Conservation (phyloP, 805 yeast genomes). For the Hanseniaspora thailandica region DNA sequence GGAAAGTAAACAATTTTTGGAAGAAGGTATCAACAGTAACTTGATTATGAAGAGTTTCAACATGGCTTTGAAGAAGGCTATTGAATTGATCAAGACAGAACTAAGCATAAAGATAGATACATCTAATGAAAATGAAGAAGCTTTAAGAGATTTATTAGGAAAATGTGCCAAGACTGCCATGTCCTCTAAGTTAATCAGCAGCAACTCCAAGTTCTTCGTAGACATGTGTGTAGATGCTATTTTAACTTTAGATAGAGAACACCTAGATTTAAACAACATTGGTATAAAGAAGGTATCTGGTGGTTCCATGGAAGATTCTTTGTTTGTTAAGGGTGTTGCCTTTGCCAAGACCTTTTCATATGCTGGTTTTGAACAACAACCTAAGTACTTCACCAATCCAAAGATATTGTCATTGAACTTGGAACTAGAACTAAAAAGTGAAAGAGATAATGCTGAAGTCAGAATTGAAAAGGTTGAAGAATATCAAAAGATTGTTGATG, state of each 20-base stretch:
- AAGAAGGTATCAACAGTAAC: constrained; percentile 91
- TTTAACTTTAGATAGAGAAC: constrained; percentile 67
- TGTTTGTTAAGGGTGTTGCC: constrained; percentile 86
- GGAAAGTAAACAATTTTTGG: constrained; percentile 81
- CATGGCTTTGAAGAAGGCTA: constrained; percentile 67
- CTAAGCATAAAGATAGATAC: constrained; percentile 59
- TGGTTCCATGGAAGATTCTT: constrained; percentile 89
- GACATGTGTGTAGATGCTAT: constrained; percentile 97
- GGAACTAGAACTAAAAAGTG: constrained; percentile 93
- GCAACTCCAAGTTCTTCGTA: constrained; percentile 79
- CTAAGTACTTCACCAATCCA: constrained; percentile 70
- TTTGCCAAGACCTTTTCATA: constrained; percentile 94
- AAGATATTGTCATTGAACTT: constrained; percentile 76
- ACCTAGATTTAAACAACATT: constrained; percentile 76
- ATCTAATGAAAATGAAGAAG: constrained; percentile 35
- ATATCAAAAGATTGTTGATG: constrained; percentile 93
- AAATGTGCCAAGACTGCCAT: constrained; percentile 95
- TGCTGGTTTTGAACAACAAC: constrained; percentile 98
- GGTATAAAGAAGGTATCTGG: constrained; percentile 94
- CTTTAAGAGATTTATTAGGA: constrained; percentile 65
- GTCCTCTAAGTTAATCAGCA: constrained; percentile 86
- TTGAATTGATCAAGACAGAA: constrained; percentile 51
- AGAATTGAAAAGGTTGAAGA: constrained; percentile 87
- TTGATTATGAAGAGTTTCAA: constrained; percentile 79
- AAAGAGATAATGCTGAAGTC: constrained; percentile 97